Conservation (phyloP, 1,284 basidiomycete species). For the Heliocybe sulcata region DNA sequence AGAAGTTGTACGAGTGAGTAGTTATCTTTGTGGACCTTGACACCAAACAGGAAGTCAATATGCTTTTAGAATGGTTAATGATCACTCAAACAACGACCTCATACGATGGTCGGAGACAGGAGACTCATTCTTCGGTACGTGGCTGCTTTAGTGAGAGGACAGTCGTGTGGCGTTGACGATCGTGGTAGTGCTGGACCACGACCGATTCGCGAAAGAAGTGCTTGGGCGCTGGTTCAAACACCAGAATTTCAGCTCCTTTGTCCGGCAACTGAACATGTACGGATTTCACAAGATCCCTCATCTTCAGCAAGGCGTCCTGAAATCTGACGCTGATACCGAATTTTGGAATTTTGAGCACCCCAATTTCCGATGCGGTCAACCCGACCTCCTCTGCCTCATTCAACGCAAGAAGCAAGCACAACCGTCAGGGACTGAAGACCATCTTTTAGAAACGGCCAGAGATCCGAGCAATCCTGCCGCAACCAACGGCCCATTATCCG, state of each 20-base stretch:
- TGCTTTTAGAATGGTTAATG: conserved; percentile 52
- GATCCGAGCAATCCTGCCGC: conserved; percentile 15
- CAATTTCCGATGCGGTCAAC: conserved; percentile 85
- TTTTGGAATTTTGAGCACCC: conserved; percentile 93
- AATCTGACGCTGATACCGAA: conserved; percentile 77
- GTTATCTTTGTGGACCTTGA: conserved; percentile 17
- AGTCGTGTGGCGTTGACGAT: conserved; percentile 5
- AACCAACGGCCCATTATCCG: conserved; percentile 14
- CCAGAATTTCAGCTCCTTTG: conserved; percentile 90
- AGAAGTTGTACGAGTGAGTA: conserved; percentile 86
- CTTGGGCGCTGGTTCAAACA: conserved; percentile 96
- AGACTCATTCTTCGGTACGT: conserved; percentile 76
- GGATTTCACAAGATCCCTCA: conserved; percentile 96
- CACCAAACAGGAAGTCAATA: conserved; percentile 3
- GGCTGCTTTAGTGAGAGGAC: conserved; percentile 4
- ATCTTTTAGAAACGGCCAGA: conserved; percentile 14
- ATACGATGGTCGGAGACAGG: conserved; percentile 61
- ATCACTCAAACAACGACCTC: conserved; percentile 45
- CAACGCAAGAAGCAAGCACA: conserved; percentile 64
- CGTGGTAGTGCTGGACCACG: conserved; percentile 80
- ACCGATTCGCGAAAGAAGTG: conserved; percentile 87
- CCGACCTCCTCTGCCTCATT: conserved; percentile 86
- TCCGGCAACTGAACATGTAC: conserved; percentile 97
- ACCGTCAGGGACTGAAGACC: conserved; percentile 18
- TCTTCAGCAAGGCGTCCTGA: conserved; percentile 90